These are phyloP conservation scores for Gillenia trifoliata DNA, from an alignment of 306 rosid genomes.

Conservation along the genomic window DNA sequence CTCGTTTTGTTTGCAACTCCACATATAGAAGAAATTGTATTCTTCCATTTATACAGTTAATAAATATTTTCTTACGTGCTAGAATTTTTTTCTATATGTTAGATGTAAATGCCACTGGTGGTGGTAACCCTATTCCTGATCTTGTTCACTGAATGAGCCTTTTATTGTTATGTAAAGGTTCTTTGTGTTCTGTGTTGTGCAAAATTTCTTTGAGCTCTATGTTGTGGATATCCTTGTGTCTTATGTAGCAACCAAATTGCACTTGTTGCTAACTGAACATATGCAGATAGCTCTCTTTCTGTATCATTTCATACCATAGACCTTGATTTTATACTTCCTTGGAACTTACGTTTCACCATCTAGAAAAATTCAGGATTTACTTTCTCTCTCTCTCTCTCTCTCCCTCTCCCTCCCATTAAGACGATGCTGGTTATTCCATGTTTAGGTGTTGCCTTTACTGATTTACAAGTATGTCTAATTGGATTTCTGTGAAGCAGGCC, in stretches of 20 bases:
- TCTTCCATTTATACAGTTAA: not conserved
- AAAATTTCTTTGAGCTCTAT: not conserved
- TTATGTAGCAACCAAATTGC: not conserved
- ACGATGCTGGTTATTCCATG: not conserved
- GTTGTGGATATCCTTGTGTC: no score
- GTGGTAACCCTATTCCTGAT: not conserved
- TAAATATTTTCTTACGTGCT: not conserved
- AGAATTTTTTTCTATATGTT: not conserved
- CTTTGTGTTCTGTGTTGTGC: not conserved
- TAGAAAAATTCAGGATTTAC: not conserved
- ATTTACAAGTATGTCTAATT: not conserved
- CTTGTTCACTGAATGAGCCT: not conserved
- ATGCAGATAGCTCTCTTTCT: not conserved
- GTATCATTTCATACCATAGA: not conserved
- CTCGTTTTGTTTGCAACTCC: not conserved
- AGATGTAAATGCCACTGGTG: not conserved
- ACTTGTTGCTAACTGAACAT: not conserved
- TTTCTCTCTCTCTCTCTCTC: not conserved
- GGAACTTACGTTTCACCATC: not conserved
- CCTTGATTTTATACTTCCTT: not conserved
- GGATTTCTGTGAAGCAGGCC: conserved; percentile 48
- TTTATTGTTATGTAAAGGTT: not conserved
- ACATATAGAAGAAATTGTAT: not conserved
- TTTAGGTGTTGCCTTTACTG: not conserved
- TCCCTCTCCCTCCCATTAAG: not conserved